Base-by-base conservation (phyloP, 768 basidiomycete species). In the Suillus occidentalis region DNA sequence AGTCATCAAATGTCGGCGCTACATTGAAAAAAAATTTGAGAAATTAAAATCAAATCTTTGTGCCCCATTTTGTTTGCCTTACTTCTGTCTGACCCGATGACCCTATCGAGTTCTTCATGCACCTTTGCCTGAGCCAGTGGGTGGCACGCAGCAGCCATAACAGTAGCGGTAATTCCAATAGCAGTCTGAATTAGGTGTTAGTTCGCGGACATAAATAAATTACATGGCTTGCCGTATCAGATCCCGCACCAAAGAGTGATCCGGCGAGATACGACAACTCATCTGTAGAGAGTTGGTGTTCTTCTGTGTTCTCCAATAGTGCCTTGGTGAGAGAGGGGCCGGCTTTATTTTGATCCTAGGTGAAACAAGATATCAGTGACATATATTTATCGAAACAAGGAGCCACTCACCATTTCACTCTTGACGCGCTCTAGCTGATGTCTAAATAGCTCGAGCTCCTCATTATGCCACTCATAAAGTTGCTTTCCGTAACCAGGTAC, bases 401-500 rank as follows among this genome's bases (percentile, higher is more conserved):
- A 37, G 3, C 10, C 2, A 22, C 68, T 47, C 39, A 84, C 83
- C 69, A 84, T 74, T 61, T 79, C 78, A 20, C 71, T 70, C 47
- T 78, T 77, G 3, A 85, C 83, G 37, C 75, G 75, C 34, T 6
- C 82, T 74, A 65, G 69, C 60, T 85, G 84, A 1, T 76, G 74
- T 52, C 80, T 83, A 75, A 85, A 88, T 12, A 88, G 72, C 0
- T 58, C 70, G 1, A 86, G 74, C 66, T 87, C 86, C 52, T 83
- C 82, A 6, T 62, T 67, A 67, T 88, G 88, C 8, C 82, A 85
- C 1, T 80, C 77, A 60, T 80, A 78, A 14, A 90, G 78, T 64
- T 84, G 81, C 10, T 80, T 77, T 8, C 85, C 77, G 67, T 88
- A 87, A 9, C 84, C 85, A 6, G 89, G 88, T 16, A 90, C 70